Evolutionary conservation across 2,329 filamentous ascomycete genomes (phyloP), one percentile per base, ranked within the genome.

Genomic region (Fusarium sp.): DNA sequence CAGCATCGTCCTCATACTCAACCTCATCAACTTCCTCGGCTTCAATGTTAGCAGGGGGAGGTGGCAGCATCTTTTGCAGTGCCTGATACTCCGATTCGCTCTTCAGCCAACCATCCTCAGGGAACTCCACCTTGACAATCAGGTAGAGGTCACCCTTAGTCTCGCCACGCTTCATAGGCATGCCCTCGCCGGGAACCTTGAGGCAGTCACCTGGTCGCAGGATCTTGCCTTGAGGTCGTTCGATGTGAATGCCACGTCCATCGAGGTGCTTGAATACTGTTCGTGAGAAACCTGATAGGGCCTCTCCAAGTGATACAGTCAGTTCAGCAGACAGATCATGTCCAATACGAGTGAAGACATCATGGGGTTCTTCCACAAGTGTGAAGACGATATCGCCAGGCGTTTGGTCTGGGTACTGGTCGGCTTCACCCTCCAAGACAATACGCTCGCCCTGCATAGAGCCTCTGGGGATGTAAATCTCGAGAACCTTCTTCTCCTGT

Each of bases 321-420:
- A 99, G 85, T 68, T 95, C 91, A 4, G 95, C 94, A 4, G 92
- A 93, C 63, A 99, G 86, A 82, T 99, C 96, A 58, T 93, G 87
- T 7, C 95, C 96, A 45, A 94, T 91, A 47, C 96, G 92, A 70
- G 92, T 90, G 83, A 98, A 99, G 11, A 89, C 83, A 3, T 94
- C 91, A 82, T 99, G 96, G 4, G 91, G 89, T 75, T 93, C 90
- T 83, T 99, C 95, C 3, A 92, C 89, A 5, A 99, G 85, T 28
- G 93, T 91, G 85, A 99, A 98, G 76, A 98, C 89, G 77, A 99
- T 96, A 80, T 98, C 95, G 64, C 96, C 96, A 1, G 96, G 95
- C 62, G 92, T 93, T 81, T 96, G 93, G 78, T 95, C 94, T 0
- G 96, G 96, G 48, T 92, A 86, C 83, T 99, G 96, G 80, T 99